Evolutionary conservation across 2,329 filamentous ascomycete species (phyloP).

Genomic region (Exserohilum turcica): DNA sequence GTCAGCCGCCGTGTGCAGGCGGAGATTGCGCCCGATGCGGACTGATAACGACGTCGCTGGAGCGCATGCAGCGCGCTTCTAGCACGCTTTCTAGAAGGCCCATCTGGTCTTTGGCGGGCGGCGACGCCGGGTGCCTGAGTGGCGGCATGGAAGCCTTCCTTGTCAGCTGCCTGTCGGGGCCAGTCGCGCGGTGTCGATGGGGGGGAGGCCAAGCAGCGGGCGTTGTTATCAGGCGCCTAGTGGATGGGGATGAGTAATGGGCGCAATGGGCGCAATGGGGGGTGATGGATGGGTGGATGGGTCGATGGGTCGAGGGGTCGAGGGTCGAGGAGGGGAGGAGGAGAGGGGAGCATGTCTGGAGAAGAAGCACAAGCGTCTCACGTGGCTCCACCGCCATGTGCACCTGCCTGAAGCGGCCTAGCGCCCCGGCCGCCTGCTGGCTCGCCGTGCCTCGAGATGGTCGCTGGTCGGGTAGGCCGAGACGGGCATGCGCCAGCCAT

Average conservation of each 20-base stretch:
- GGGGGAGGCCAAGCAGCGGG: conserved; percentile 1
- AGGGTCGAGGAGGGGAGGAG: no score
- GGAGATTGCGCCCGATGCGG: conserved; percentile 22
- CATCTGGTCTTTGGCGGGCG: conserved; percentile 1
- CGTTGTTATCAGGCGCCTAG: conserved; percentile 11
- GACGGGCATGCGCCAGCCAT: conserved; percentile 6
- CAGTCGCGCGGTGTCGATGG: no score
- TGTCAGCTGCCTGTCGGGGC: conserved; percentile 31
- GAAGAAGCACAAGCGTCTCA: conserved; percentile 26
- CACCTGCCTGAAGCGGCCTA: conserved; percentile 22
- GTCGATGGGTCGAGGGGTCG: no score
- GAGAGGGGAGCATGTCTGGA: no score
- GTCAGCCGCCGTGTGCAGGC: conserved; percentile 20
- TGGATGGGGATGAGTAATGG: background rate
- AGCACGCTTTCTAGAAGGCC: conserved; percentile 32
- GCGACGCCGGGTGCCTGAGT: conserved; percentile 13
- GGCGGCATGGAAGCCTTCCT: conserved; percentile 12
- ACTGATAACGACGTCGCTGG: conserved; percentile 19
- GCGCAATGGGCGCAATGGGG: background rate
- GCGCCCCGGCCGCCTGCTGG: conserved; percentile 2
- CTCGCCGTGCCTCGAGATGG: no score
- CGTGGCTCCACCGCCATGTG: conserved; percentile 17
- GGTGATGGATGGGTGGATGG: background rate
- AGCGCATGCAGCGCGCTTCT: conserved; percentile 15
- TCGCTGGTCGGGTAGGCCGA: conserved; percentile 13